A percentile compares a stretch with the other conserved stretches of the same genome.
Evolutionary conservation across 768 basidiomycete genomes (phyloP).

Genomic region (Mycena crocata): DNA sequence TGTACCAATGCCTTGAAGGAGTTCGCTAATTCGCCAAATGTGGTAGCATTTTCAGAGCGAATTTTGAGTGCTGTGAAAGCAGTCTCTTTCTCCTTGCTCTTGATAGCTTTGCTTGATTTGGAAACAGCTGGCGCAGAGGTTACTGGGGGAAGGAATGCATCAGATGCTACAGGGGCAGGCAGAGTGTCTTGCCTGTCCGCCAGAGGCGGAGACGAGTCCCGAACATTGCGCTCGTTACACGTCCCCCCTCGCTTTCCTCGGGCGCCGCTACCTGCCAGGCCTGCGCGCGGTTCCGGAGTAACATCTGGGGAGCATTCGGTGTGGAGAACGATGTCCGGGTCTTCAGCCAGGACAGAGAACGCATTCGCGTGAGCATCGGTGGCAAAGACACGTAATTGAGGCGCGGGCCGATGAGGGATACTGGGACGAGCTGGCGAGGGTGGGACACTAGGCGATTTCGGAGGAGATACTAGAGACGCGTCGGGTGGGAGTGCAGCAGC

Average conservation of each 20-base stretch:
- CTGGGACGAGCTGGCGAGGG: no score
- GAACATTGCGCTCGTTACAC: neutral
- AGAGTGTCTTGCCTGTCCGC: neutral
- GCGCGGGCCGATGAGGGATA: no score
- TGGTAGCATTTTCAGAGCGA: neutral
- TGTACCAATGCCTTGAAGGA: neutral
- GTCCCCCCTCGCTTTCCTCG: neutral
- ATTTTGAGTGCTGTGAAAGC: neutral
- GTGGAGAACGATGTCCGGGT: no score
- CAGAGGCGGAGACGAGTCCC: neutral
- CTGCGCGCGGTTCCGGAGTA: neutral
- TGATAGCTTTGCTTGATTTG: neutral
- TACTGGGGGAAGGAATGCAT: neutral
- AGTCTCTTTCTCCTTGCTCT: neutral
- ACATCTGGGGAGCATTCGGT: constrained; percentile 1
- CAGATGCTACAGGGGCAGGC: neutral
- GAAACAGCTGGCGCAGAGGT: neutral
- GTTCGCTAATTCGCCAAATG: neutral
- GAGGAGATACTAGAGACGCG: no score
- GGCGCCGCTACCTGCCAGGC: neutral
- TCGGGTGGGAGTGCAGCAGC: no score
- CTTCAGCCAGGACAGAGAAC: no score
- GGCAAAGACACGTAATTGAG: no score
- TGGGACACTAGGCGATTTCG: no score
- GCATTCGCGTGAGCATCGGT: no score